These are phyloP conservation scores for Cucurbita maxima DNA, from an alignment of 306 rosid genomes.

Conservation along the genomic window DNA sequence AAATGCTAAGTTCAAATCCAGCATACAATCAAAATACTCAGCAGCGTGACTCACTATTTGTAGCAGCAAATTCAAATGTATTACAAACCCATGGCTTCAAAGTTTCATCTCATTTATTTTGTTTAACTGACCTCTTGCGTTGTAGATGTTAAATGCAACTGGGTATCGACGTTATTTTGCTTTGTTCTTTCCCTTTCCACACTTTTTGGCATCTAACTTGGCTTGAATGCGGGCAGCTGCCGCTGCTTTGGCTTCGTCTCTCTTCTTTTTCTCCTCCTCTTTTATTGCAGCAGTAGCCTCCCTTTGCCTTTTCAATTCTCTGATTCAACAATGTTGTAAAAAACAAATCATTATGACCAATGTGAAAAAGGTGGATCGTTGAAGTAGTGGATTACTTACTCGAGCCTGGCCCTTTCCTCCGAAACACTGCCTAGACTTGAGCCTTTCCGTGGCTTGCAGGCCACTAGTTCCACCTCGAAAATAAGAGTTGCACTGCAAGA, in stretches of 20 bases:
- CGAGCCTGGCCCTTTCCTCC: constrained; percentile 92
- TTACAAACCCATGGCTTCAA: not conserved
- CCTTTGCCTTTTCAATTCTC: constrained; percentile 92
- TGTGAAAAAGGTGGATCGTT: not conserved
- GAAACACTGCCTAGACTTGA: constrained; percentile 73
- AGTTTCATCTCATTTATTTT: not conserved
- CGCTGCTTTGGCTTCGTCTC: constrained; percentile 85
- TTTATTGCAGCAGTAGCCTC: constrained; percentile 71
- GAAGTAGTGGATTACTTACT: constrained; percentile 37
- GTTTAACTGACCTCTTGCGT: not conserved
- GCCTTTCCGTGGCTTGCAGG: constrained; percentile 85
- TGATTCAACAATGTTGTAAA: constrained; percentile 1
- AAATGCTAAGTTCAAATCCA: not conserved
- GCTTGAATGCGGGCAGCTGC: constrained; percentile 94
- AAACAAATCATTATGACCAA: not conserved
- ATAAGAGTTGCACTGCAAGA: constrained; percentile 71
- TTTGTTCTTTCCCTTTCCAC: constrained; percentile 90
- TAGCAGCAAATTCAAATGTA: not conserved
- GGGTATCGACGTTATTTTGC: constrained; percentile 29
- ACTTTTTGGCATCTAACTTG: constrained; percentile 75
- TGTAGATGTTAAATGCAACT: not conserved
- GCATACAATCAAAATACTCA: not conserved
- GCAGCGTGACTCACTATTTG: not conserved
- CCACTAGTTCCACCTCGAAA: constrained; percentile 83
- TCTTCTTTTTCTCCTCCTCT: constrained; percentile 82